Base-by-base conservation (phyloP, 1,284 basidiomycete genomes). In the Agroathelia rolfsii region DNA sequence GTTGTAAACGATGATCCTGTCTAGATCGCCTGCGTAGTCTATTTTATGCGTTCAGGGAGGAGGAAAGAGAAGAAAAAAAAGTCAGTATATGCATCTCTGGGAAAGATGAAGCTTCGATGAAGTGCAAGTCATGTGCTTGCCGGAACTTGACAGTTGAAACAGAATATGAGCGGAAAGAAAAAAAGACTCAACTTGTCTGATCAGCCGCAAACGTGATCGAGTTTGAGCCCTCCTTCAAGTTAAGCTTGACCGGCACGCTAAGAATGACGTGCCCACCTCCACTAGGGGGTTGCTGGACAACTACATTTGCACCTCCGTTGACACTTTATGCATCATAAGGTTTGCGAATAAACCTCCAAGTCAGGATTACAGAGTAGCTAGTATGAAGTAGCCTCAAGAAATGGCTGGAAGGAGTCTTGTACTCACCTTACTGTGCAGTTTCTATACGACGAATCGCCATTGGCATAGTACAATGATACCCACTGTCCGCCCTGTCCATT, bases 1-100 rank as follows among this genome's bases (percentile, higher is more conserved):
- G 15, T 59, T 62, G 47, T 72, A 76, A 4, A 76, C 72, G 30
- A 75, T 56, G 44, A 76, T 72, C 53, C 64, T 74, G 52, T 76
- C 72, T 28, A 75, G 54, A 46, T 76, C 72, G n/a, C 57, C 72
- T 15, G 72, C 72, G 46, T 67, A 76, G 41, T 55, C 71, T 72
- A 41, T 24, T n/a, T n/a, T n/a, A n/a, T n/a, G n/a, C n/a, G n/a
- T n/a, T n/a, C n/a, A n/a, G n/a, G n/a, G n/a, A n/a, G n/a, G n/a
- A n/a, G n/a, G n/a, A n/a, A n/a, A n/a, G n/a, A n/a, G n/a, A n/a
- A n/a, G n/a, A n/a, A n/a, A n/a, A 18, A 35, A 23, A n/a, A 26
- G 19, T 24, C 27, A 18, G 5, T n/a, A 25, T 38, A 12, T n/a
- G n/a, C n/a, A n/a, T n/a, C n/a, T n/a, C n/a, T n/a, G n/a, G n/a